Evolutionary conservation across 495 filamentous ascomycete species (phyloP).

Genomic region (Apodospora peruviana): DNA sequence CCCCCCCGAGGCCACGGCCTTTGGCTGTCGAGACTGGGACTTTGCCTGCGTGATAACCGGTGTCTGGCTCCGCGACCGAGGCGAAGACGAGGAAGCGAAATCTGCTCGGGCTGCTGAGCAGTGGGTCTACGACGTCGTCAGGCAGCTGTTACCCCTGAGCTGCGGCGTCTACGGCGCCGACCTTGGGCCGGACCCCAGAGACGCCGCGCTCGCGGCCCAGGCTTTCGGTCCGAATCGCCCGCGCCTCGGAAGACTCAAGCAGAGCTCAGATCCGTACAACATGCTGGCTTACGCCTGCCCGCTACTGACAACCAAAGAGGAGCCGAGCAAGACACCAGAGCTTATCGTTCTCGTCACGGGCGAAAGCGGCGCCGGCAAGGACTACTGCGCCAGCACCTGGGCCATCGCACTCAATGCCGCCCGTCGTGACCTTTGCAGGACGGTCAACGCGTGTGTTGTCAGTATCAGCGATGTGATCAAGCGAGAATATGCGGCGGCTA

Average conservation of each 20-base stretch:
- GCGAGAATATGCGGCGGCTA: conserved; percentile 51
- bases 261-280: conserved; percentile 43
- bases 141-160: conserved; percentile 44
- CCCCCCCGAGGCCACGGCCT: conserved; percentile 46
- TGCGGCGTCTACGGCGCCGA: conserved; percentile 55
- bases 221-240: conserved; percentile 53
- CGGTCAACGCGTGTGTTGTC: no score
- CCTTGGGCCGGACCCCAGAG: conserved; percentile 58
- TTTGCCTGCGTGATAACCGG: conserved; percentile 62
- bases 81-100: conserved; percentile 33
- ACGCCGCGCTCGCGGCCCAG: conserved; percentile 43
- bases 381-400: conserved; percentile 56
- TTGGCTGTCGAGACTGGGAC: conserved; percentile 59
- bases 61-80: conserved; percentile 54
- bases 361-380: conserved; percentile 53
- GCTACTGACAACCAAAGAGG: conserved; percentile 38
- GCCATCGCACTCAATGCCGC: conserved; percentile 37
- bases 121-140: conserved; percentile 55
- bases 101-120: conserved; percentile 32
- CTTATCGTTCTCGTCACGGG: conserved; percentile 59
- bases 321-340: conserved; percentile 34
- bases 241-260: conserved; percentile 51
- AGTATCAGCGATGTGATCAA: conserved; percentile 59
- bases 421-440: no score
- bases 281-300: conserved; percentile 54